Percentiles rank a stretch among this genome's conserved stretches.
These are phyloP conservation scores for Agrocybe pediades DNA, from an alignment of 768 basidiomycete genomes.

Conservation along the genomic window DNA sequence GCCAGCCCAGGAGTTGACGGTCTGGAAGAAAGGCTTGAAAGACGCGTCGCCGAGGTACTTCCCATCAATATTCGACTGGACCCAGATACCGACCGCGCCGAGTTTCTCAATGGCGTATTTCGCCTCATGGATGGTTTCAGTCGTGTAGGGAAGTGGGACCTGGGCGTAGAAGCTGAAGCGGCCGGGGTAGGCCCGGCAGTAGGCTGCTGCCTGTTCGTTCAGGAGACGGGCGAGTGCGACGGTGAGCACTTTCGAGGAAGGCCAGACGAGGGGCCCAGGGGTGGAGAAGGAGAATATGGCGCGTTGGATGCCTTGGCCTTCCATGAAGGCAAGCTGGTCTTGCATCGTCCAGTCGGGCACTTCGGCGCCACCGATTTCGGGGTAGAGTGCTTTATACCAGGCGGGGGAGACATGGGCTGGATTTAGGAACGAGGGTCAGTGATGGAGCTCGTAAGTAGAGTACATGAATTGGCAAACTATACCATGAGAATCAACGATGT, in stretches of 20 bases:
- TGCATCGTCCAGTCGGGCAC: slow-evolving; percentile 32
- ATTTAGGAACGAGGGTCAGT: neutral
- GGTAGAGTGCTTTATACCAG: slow-evolving; percentile 33
- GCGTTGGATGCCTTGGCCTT: slow-evolving; percentile 28
- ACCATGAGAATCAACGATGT: slow-evolving; percentile 34
- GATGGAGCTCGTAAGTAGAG: neutral
- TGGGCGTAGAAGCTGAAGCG: slow-evolving; percentile 35
- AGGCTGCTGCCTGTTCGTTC: slow-evolving; percentile 37
- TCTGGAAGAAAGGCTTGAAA: slow-evolving; percentile 32
- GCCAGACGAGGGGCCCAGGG: slow-evolving; percentile 33
- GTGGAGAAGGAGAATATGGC: slow-evolving; percentile 33
- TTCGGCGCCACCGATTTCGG: slow-evolving; percentile 28
- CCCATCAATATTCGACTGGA: slow-evolving; percentile 35
- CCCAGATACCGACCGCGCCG: slow-evolving; percentile 34
- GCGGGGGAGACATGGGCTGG: slow-evolving; percentile 31
- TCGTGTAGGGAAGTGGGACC: slow-evolving; percentile 35
- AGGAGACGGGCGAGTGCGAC: slow-evolving; percentile 36
- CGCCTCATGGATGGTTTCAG: slow-evolving; percentile 32
- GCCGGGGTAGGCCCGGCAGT: slow-evolving; percentile 25
- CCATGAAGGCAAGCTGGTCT: slow-evolving; percentile 32
- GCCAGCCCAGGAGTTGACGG: slow-evolving; percentile 27
- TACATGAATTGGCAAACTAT: too few species aligned
- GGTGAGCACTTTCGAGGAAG: slow-evolving; percentile 26
- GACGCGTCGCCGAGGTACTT: slow-evolving; percentile 31
- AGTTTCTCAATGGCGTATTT: slow-evolving; percentile 30